Evolutionary conservation across 345 rosid genomes (phyloP), one percentile per base, ranked within the genome.

Genomic region (Pugionium dolabratum): DNA sequence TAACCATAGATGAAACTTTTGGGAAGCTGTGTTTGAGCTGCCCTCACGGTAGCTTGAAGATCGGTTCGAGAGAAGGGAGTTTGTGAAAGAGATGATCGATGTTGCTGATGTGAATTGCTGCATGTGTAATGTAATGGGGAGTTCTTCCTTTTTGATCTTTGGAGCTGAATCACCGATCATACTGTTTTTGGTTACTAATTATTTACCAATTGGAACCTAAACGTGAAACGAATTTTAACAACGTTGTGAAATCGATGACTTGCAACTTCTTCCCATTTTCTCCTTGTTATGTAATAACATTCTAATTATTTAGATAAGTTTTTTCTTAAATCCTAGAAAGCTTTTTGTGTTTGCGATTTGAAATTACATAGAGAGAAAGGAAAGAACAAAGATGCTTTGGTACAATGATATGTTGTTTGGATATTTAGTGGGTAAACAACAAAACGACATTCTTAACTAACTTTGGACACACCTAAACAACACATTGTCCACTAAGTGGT

Each of bases 401-500:
- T 58, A 46, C 59, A 49, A 42, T 51, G 66, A 3, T 34, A 34
- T 5, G 5, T 34, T 5, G 36, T 7, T 54, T 31, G 61, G 44
- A 36, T 30, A 9, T 52, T 43, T 61, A 35, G 67, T 61, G 74
- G 33, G 33, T 42, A 61, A 62, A 41, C 42, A 53, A 39, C 50
- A 33, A 67, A 58, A 58, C 11, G 72, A 48, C 72, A 67, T 67
- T 31, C 4, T 46, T 29, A 47, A 8, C 48, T 45, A 48, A 56
- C 56, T 37, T 28, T 54, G 11, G 35, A 32, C 59, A 48, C 5
- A 36, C 26, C 34, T 57, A 56, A 54, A 25, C 45, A 66, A 50
- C 72, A 26, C 58, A 58, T 68, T 40, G 2, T 43, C 54, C 61
- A 69, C 52, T 40, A n/a, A 70, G 30, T 70, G 39, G 53, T 46